Evolutionary conservation across 345 rosid genomes (phyloP), one percentile per base, ranked within the genome.

Genomic region (Melastoma malabathricum): DNA sequence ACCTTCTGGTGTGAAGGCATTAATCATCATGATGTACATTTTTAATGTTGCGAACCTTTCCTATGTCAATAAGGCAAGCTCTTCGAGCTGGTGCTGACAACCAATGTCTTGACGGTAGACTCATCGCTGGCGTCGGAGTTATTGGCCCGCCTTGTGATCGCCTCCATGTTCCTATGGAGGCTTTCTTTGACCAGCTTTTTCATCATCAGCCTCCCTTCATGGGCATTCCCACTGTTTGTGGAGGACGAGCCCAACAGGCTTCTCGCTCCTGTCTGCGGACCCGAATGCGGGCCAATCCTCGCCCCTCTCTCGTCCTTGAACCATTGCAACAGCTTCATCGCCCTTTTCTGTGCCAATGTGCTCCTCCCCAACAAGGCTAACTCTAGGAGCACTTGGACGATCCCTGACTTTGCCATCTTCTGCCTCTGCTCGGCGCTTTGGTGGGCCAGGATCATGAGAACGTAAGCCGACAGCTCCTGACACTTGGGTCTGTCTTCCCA

Each of bases 401-500:
- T 90, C 31, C 95, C 93, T 6, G 83, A 78, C 59, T 73, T 77
- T 0, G 75, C 66, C 98, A 90, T 90, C 61, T 86, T 86, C 0
- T 72, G 78, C 6, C 82, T 59, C 20, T 78, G 89, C 14, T 59
- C 74, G 15, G 87, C 73, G 49, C 95, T 84, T 53, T 86, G 98
- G 55, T 90, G 83, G 25, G 93, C 98, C 47, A 90, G 64, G 39
- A 86, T 76, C 96, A 90, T 86, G 52, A 90, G 23, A 57, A 84
- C 73, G 43, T 86, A 84, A 1, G 81, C 98, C 0, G 93, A 65
- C 15, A 77, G 60, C 58, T 90, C 98, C 59, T 86, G 96, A 60
- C 92, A 84, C 62, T 79, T 90, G 0, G 95, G 89, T 57, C 54
- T 71, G 23, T 86, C 95, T 15, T 86, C 96, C 98, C 98, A 90